Percentiles rank a stretch among this genome's conserved stretches.
Conservation (phyloP, 441 rosid species). For the Arabidopsis lyrata region DNA sequence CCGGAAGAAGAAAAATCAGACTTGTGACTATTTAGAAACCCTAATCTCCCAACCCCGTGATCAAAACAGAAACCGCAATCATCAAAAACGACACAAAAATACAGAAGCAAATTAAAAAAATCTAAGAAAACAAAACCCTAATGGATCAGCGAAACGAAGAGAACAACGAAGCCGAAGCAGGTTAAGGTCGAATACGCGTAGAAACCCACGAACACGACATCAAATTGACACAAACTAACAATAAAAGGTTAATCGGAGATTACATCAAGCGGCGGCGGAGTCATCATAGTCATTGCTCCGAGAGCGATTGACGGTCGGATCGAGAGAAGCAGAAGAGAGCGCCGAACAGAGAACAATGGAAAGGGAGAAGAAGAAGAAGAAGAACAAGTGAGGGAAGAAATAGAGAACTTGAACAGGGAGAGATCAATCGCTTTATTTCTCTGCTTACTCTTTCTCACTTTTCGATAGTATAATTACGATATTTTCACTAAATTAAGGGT, state of each 20-base stretch:
- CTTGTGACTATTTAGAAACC: constrained; percentile 53
- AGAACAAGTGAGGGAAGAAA: constrained; percentile 13
- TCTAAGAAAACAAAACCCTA: constrained; percentile 20
- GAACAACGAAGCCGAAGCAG: constrained; percentile 19
- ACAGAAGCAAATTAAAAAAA: neutral
- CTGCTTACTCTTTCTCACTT: constrained; percentile 38
- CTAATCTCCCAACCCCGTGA: constrained; percentile 42
- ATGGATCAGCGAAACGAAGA: constrained; percentile 28
- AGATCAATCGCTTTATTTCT: constrained; percentile 40
- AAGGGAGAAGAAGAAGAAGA: constrained; percentile 22
- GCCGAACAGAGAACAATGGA: constrained; percentile 30
- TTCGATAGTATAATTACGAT: constrained; percentile 31
- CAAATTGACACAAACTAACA: constrained; percentile 23
- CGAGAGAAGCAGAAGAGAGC: constrained; percentile 47
- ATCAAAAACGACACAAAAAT: constrained; percentile 7
- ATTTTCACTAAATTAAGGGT: constrained; percentile 19
- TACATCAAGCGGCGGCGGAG: constrained; percentile 90
- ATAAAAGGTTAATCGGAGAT: constrained; percentile 37
- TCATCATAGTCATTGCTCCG: constrained; percentile 76
- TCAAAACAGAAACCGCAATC: constrained; percentile 35
- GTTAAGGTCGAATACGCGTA: constrained; percentile 9
- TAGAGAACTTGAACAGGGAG: constrained; percentile 32
- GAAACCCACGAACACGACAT: constrained; percentile 19
- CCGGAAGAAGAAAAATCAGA: constrained; percentile 47
- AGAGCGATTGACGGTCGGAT: constrained; percentile 49